Base-by-base conservation (phyloP, 768 basidiomycete species). In the Naganishia vishniacii region DNA sequence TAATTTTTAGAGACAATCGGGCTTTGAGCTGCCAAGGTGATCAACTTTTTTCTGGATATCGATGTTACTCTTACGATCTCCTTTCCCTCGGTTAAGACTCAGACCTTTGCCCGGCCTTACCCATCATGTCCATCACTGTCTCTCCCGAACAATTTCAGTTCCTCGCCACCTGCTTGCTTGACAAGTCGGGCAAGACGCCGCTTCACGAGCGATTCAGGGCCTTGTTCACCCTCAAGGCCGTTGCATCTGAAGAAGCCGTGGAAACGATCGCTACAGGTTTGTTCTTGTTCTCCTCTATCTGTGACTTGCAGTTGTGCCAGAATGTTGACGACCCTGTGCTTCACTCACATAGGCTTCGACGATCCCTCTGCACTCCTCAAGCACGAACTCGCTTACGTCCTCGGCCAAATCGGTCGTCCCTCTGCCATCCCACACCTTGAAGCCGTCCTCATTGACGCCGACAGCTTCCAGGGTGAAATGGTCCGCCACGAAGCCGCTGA, bases 401-500 rank as follows among this genome's bases (percentile, higher is more conserved):
- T 99, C 3, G 95, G 95, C 0, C 95, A 99, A 78, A 88, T 93
- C 78, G 86, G 86, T 69, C 82, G 82, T 32, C 71, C 80, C 0
- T 80, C 81, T 2, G 95, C 94, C 0, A 80, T 98, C 12, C 86
- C 91, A 6, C 82, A 83, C 18, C 84, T 99, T 4, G 87, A 89
- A 73, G 77, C 80, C 2, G 88, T 93, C 4, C 82, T 99, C 40
- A 80, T 83, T 67, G 81, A 91, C 72, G 87, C 93, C 74, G 88
- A 94, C 76, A 68, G 66, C 4, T 25, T 65, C 53, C 75, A 77
- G 49, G 75, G 75, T 45, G 86, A 91, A 0, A 99, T 99, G 95
- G 95, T 98, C 66, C 82, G 95, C 61, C 95, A 99, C 79, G 95
- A 99, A 83, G 92, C 94, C 53, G 95, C 95, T n/a, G 95, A 99